Base-by-base conservation (phyloP, 345 rosid species). In the Leavenworthia alabamica region DNA sequence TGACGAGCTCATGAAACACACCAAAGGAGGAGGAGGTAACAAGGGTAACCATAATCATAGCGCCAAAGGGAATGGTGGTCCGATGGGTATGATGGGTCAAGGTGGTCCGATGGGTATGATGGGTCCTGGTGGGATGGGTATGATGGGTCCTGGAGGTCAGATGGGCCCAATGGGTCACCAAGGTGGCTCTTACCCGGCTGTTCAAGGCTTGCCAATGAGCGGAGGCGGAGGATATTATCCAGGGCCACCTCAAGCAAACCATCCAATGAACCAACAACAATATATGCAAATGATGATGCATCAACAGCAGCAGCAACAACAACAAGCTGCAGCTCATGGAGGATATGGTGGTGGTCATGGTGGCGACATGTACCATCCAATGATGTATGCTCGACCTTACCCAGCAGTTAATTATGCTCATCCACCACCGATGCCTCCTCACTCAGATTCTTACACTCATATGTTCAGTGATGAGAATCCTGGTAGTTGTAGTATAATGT, bases 401-500 rank as follows among this genome's bases (percentile, higher is more conserved):
- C 87, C 88, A 0, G 73, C 84, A 0, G 75, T 74, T 3, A 80
- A 68, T 23, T 86, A 86, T 75, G 86, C 85, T 24, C 77, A 73
- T 29, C 83, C 80, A 3, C 86, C 92, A 0, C 75, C 80, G 0
- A 76, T 80, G 83, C 85, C 77, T 3, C 77, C 78, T 0, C 71
- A 73, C 6, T 49, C 73, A 20, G 97, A 86, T 49, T 73, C 82
- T 5, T 88, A 82, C 70, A 75, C 88, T 12, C 77, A 88, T 64
- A 73, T 70, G 82, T 84, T 94, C 63, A 94, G 87, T 27, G 99
- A 94, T 76, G 97, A 94, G 82, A 94, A 94, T 45, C 56, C 97
- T 0, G 66, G 80, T 40, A 80, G 97, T 72, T 90, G 99, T 77
- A 88, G 80, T 73, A 68, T 94, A 64, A 94, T 87, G 99, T 93